Percentiles rank a stretch among this genome's conserved stretches.
Evolutionary conservation across 257 asterid species (phyloP).

Genomic region (Gardenia jasminoides): DNA sequence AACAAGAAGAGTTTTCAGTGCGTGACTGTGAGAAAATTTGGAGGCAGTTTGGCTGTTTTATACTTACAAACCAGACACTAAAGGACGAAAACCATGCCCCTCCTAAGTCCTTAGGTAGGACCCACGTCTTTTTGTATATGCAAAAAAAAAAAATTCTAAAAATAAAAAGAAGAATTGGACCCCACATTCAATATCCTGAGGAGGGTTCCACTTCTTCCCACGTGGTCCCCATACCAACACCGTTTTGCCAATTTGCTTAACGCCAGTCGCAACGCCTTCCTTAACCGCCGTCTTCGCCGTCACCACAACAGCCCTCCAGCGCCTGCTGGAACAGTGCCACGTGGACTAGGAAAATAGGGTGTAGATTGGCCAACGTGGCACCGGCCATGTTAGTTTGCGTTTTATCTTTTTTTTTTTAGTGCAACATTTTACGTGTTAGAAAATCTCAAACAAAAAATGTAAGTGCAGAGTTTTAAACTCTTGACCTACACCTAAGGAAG

Average conservation of each 20-base stretch:
- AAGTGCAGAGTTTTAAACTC: too few relatives aligned
- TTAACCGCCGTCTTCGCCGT: conserved; percentile 44
- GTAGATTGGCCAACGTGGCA: conserved; percentile 28
- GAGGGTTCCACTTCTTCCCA: conserved; percentile 28
- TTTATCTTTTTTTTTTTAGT: too few relatives aligned
- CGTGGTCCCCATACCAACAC: conserved; percentile 27
- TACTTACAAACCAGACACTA: conserved; percentile 48
- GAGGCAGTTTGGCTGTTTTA: conserved; percentile 54
- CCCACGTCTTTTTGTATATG: conserved; percentile 13
- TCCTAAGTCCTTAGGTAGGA: conserved; percentile 25
- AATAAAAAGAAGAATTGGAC: conserved; percentile 7
- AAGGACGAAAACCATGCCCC: conserved; percentile 39
- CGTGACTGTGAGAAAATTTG: conserved; percentile 32
- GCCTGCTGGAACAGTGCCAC: conserved; percentile 38
- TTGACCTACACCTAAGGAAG: too few relatives aligned
- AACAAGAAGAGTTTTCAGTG: conserved; percentile 18
- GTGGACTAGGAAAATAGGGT: conserved; percentile 34
- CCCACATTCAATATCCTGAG: conserved; percentile 30
- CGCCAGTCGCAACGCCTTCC: too few relatives aligned
- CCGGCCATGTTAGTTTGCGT: too few relatives aligned
- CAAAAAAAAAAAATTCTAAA: not conserved
- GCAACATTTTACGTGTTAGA: too few relatives aligned
- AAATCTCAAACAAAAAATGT: too few relatives aligned
- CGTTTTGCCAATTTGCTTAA: not conserved
- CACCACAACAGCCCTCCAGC: conserved; percentile 23